A percentile compares a stretch with the other conserved stretches of the same genome.
These are phyloP conservation scores for Bocquillonia castaneifolia DNA, from an alignment of 441 rosid genomes.

Conservation along the genomic window DNA sequence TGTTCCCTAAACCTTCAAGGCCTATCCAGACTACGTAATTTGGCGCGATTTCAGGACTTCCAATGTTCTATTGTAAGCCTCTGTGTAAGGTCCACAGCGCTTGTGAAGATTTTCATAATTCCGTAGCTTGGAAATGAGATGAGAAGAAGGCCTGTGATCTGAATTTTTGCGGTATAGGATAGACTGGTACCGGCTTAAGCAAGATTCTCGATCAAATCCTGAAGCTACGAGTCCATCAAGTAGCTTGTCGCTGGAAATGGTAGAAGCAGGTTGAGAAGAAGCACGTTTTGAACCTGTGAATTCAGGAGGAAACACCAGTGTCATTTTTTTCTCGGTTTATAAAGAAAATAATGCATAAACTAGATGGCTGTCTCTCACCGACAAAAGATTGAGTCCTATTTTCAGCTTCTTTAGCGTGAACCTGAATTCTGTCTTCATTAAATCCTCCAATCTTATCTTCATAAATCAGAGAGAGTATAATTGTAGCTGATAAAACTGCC, in stretches of 20 bases:
- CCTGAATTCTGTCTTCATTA: background rate
- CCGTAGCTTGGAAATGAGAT: conserved; percentile 36
- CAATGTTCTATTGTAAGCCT: conserved; percentile 20
- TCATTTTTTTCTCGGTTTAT: background rate
- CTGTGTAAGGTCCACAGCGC: conserved; percentile 37
- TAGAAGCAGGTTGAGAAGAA: conserved; percentile 11
- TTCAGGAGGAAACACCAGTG: background rate
- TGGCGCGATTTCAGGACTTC: conserved; percentile 21
- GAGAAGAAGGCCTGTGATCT: conserved; percentile 30
- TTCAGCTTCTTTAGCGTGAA: background rate
- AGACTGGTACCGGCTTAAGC: conserved; percentile 41
- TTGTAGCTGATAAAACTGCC: background rate
- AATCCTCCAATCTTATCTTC: background rate
- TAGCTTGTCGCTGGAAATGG: conserved; percentile 3
- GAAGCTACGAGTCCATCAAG: conserved; percentile 16
- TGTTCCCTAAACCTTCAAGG: conserved; percentile 61
- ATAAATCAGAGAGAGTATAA: background rate
- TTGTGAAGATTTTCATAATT: conserved; percentile 40
- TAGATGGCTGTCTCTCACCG: background rate
- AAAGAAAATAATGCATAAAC: background rate
- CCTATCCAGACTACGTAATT: conserved; percentile 39
- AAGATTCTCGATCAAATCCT: conserved; percentile 21
- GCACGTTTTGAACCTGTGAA: conserved; percentile 1
- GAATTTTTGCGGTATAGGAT: conserved; percentile 31
- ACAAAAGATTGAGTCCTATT: background rate